A percentile compares a stretch with the other conserved stretches of the same genome.
Conservation (phyloP, 2,329 filamentous ascomycete species). For the Claviceps pazoutovae region DNA sequence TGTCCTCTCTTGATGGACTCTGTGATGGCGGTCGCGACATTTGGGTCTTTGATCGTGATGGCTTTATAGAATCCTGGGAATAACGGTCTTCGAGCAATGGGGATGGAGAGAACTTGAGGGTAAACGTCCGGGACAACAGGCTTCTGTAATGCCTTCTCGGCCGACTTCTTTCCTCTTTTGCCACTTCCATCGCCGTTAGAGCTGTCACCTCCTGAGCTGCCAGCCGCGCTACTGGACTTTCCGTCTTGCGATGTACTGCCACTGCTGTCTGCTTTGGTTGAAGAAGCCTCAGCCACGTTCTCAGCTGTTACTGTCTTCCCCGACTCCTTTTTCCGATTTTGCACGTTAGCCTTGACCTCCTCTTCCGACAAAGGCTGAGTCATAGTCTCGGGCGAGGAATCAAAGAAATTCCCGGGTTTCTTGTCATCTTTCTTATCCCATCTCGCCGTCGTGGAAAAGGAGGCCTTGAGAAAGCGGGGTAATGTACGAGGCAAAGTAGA, state of each 20-base stretch:
- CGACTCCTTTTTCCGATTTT: constrained; percentile 28
- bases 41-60: constrained; percentile 86
- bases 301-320: constrained; percentile 33
- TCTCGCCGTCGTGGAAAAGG: constrained; percentile 23
- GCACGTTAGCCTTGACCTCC: constrained; percentile 36
- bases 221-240: constrained; percentile 26
- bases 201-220: constrained; percentile 44
- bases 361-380: constrained; percentile 38
- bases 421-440: constrained; percentile 24
- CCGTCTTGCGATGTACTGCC: constrained; percentile 31
- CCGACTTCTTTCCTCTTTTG: constrained; percentile 56
- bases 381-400: constrained; percentile 26
- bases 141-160: constrained; percentile 71
- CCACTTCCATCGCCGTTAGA: constrained; percentile 42
- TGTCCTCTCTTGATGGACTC: constrained; percentile 96
- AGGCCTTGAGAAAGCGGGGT: constrained; percentile 15
- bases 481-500: constrained; percentile 17
- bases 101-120: constrained; percentile 93
- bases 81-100: constrained; percentile 81
- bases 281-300: constrained; percentile 28
- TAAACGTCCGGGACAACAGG: constrained; percentile 87
- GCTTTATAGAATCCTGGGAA: constrained; percentile 99
- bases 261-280: constrained; percentile 30
- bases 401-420: constrained; percentile 35
- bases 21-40: constrained; percentile 81